Percentiles rank a stretch among this genome's conserved stretches.
Evolutionary conservation across 306 rosid species (phyloP).

Genomic region (Prunus armeniaca): DNA sequence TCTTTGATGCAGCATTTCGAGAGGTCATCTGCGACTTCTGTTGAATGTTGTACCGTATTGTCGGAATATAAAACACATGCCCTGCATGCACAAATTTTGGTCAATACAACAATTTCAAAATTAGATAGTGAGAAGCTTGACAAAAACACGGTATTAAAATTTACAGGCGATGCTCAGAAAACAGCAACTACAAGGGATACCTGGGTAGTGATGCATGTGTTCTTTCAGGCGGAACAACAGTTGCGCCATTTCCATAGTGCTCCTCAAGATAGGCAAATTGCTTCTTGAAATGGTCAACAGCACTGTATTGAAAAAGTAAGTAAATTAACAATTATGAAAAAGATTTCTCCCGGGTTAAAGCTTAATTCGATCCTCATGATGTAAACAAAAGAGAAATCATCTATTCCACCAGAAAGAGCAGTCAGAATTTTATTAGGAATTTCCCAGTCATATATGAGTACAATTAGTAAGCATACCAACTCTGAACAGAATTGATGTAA

Average conservation of each 20-base stretch:
- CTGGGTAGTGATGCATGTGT: slow-evolving; percentile 97
- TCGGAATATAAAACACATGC: slow-evolving; percentile 78
- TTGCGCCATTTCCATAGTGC: slow-evolving; percentile 84
- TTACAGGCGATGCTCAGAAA: not conserved
- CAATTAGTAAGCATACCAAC: not conserved
- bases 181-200: slow-evolving; percentile 34
- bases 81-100: slow-evolving; percentile 47
- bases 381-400: not conserved
- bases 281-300: slow-evolving; percentile 96
- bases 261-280: slow-evolving; percentile 98
- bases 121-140: slow-evolving; percentile 2
- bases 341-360: not conserved
- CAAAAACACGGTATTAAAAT: slow-evolving; percentile 12
- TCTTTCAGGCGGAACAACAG: slow-evolving; percentile 83
- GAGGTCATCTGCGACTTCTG: slow-evolving; percentile 74
- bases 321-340: not conserved
- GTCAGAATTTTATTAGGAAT: not conserved
- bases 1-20: slow-evolving; percentile 86
- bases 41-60: slow-evolving; percentile 45
- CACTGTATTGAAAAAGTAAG: slow-evolving; percentile 49
- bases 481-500: not conserved
- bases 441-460: not conserved
- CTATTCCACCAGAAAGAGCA: not conserved
- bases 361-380: not conserved
- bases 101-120: not conserved